These are phyloP conservation scores for Cryphonectria naterciae DNA, from an alignment of 2,329 filamentous ascomycete species.

Conservation along the genomic window DNA sequence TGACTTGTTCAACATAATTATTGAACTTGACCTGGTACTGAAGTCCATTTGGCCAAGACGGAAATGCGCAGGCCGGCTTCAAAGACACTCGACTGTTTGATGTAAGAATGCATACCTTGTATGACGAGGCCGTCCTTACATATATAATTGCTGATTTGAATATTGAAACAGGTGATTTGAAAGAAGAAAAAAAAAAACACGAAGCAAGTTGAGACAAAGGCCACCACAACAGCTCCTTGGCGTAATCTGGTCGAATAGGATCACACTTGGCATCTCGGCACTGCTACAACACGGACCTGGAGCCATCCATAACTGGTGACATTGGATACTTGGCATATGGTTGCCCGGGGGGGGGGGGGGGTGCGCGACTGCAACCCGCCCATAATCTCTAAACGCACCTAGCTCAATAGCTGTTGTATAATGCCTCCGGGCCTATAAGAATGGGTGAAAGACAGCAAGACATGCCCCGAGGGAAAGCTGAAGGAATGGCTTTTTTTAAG, in stretches of 20 bases:
- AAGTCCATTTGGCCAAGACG: not conserved
- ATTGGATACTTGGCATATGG: too few relatives aligned
- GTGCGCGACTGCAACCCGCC: too few relatives aligned
- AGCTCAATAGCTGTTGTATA: not conserved
- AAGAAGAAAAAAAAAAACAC: too few relatives aligned
- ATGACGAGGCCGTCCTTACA: not conserved
- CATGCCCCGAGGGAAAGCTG: not conserved
- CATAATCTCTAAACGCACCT: too few relatives aligned
- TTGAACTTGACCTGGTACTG: not conserved
- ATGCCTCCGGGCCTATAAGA: not conserved
- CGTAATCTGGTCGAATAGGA: not conserved
- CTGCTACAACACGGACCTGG: not conserved
- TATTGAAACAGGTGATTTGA: not conserved
- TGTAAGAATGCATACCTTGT: constrained; percentile 1
- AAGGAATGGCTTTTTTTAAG: not conserved
- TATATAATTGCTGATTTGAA: not conserved
- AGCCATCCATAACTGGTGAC: not conserved
- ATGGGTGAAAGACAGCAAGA: not conserved
- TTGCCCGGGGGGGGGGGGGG: too few relatives aligned
- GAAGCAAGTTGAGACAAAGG: not conserved
- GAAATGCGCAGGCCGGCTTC: not conserved
- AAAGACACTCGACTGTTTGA: not conserved
- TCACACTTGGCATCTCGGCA: not conserved
- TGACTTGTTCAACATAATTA: too few relatives aligned
- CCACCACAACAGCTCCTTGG: not conserved